Conservation (phyloP, 768 basidiomycete genomes). For the Suillus bovinus region DNA sequence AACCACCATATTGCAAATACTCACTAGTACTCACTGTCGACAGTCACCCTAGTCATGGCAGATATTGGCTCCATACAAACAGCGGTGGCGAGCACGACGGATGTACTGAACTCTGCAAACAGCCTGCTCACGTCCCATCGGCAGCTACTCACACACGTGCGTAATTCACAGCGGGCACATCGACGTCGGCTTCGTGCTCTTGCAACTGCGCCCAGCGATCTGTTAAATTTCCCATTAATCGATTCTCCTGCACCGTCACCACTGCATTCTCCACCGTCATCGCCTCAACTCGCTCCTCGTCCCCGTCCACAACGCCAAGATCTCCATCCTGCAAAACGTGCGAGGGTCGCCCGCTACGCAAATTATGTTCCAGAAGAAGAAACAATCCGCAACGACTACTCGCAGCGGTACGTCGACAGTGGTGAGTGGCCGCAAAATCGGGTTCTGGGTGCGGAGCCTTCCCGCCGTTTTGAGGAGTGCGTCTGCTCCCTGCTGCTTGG, state of each 20-base stretch:
- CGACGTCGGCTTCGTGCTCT: slow-evolving; percentile 57
- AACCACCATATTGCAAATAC: not conserved
- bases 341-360: slow-evolving; percentile 63
- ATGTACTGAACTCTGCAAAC: slow-evolving; percentile 62
- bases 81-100: slow-evolving; percentile 35
- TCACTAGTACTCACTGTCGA: not conserved
- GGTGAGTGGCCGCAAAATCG: slow-evolving; percentile 95
- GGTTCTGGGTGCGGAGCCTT: slow-evolving; percentile 87
- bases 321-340: slow-evolving; percentile 70
- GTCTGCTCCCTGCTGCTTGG: slow-evolving; percentile 28
- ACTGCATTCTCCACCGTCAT: slow-evolving; percentile 48
- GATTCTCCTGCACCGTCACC: slow-evolving; percentile 56
- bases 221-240: slow-evolving; percentile 59
- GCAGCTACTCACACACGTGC: slow-evolving; percentile 56
- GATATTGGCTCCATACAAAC: slow-evolving; percentile 9
- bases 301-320: slow-evolving; percentile 47
- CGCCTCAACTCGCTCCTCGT: slow-evolving; percentile 38
- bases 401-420: slow-evolving; percentile 84
- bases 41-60: not conserved
- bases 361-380: slow-evolving; percentile 95
- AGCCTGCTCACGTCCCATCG: slow-evolving; percentile 62
- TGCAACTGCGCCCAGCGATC: slow-evolving; percentile 53
- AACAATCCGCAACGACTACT: slow-evolving; percentile 95
- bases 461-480: slow-evolving; percentile 91
- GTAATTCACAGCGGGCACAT: slow-evolving; percentile 54